phyloP scores from a whole-genome alignment of 2,329 filamentous ascomycete genomes.

The Cercospora sp. region DNA sequence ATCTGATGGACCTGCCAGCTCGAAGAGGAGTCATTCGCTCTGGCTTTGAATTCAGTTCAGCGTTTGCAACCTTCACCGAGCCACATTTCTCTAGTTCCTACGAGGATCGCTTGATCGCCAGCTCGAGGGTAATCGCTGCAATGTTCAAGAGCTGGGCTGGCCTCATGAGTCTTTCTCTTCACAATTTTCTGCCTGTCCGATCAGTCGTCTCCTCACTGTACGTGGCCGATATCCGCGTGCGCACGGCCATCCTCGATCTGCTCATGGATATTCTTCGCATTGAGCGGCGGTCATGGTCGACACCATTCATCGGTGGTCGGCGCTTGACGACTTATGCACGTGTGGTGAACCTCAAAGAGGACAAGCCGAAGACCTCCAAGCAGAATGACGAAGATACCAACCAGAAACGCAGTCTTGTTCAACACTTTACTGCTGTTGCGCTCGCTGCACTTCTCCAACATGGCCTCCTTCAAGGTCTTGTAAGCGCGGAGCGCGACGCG shows the following conservation, averaged over 20 bases:
- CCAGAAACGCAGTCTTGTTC: conserved; percentile 73
- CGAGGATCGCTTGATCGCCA: conserved; percentile 73
- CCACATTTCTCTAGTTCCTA: conserved; percentile 59
- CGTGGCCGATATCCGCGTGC: conserved; percentile 56
- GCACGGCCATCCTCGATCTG: conserved; percentile 83
- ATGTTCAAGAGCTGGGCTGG: conserved; percentile 93
- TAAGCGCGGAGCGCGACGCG: conserved; percentile 65
- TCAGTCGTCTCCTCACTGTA: conserved; percentile 72
- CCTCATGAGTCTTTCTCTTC: conserved; percentile 82
- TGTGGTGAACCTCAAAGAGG: conserved; percentile 76
- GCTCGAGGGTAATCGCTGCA: conserved; percentile 86
- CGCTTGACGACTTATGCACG: conserved; percentile 95
- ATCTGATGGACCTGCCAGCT: conserved; percentile 80
- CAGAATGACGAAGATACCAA: conserved; percentile 59
- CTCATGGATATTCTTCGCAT: conserved; percentile 83
- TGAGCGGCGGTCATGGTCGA: conserved; percentile 91
- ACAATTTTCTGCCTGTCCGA: conserved; percentile 78
- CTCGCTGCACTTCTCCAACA: conserved; percentile 82
- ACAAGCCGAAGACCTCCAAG: conserved; percentile 53
- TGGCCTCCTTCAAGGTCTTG: conserved; percentile 59
- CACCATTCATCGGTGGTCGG: conserved; percentile 88
- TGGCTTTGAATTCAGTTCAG: conserved; percentile 82
- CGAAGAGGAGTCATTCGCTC: conserved; percentile 79
- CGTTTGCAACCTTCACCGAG: conserved; percentile 90
- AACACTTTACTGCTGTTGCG: conserved; percentile 89